Percentiles rank a stretch among this genome's conserved stretches.
These are phyloP conservation scores for Colletotrichum higginsianum DNA, from an alignment of 2,329 filamentous ascomycete species.

Conservation along the genomic window DNA sequence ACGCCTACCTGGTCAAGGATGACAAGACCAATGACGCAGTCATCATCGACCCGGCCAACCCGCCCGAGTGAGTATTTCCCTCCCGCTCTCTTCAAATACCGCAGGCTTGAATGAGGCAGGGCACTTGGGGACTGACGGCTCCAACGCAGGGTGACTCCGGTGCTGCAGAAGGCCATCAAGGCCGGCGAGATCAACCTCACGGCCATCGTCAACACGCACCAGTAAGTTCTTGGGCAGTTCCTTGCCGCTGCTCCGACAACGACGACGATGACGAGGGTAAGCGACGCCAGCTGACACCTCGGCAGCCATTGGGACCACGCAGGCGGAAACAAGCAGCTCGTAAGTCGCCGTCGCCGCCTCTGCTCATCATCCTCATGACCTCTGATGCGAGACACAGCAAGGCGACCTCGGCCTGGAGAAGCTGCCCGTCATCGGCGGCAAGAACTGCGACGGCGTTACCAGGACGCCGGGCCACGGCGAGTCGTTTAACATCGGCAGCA, in stretches of 20 bases:
- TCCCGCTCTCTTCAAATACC: too few relatives aligned
- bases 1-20: slow-evolving; percentile 86
- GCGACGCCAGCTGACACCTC: neutral
- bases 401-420: slow-evolving; percentile 68
- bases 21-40: slow-evolving; percentile 83
- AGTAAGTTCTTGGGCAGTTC: slow-evolving; percentile 72
- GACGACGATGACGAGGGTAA: too few relatives aligned
- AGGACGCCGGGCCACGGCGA: slow-evolving; percentile 82
- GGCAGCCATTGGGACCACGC: slow-evolving; percentile 92
- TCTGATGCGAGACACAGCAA: slow-evolving; percentile 45
- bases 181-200: slow-evolving; percentile 84
- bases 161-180: slow-evolving; percentile 81
- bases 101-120: neutral
- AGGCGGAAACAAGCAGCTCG: slow-evolving; percentile 89
- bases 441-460: slow-evolving; percentile 86
- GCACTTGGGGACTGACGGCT: neutral
- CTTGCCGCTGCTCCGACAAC: too few relatives aligned
- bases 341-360: slow-evolving; percentile 55
- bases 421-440: slow-evolving; percentile 88
- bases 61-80: slow-evolving; percentile 75
- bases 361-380: neutral
- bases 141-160: slow-evolving; percentile 67
- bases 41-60: slow-evolving; percentile 86
- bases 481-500: slow-evolving; percentile 85
- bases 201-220: slow-evolving; percentile 96